phyloP scores from a whole-genome alignment of 306 rosid genomes.

The Prunus padus region DNA sequence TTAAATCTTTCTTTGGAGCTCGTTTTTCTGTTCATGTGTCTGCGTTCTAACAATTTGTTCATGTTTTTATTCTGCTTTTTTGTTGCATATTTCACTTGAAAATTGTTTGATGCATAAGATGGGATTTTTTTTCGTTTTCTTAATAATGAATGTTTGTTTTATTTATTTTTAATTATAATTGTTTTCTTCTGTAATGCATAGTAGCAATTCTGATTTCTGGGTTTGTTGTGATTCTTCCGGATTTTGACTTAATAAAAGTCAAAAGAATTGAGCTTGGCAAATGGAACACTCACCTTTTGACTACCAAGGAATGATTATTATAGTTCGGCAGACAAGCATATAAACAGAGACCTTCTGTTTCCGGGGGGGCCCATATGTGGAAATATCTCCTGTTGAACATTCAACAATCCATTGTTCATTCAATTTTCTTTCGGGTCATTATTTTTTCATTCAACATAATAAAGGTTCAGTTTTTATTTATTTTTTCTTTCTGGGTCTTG shows the following conservation, averaged over 20 bases:
- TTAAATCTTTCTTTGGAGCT: too few species aligned
- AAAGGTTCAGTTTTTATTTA: not conserved
- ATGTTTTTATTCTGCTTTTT: not conserved
- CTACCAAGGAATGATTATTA: not conserved
- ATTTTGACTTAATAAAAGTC: not conserved
- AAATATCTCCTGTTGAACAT: not conserved
- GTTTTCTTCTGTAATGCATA: not conserved
- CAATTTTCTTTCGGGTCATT: not conserved
- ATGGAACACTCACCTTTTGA: not conserved
- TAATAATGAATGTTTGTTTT: not conserved
- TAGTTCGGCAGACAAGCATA: not conserved
- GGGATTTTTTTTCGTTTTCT: not conserved
- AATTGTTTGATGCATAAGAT: not conserved
- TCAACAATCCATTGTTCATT: not conserved
- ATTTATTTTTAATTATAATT: too few species aligned
- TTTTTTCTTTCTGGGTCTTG: not conserved
- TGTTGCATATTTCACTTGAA: not conserved
- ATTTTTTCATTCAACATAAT: not conserved
- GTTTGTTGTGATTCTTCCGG: not conserved
- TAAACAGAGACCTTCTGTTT: not conserved
- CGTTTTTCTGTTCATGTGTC: too few species aligned
- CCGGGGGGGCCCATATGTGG: not conserved
- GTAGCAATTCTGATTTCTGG: not conserved
- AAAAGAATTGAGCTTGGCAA: slow-evolving; percentile 5
- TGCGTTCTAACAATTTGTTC: not conserved